These are phyloP conservation scores for Gyromitra esculenta DNA, from an alignment of 2,329 filamentous ascomycete species.

Conservation along the genomic window DNA sequence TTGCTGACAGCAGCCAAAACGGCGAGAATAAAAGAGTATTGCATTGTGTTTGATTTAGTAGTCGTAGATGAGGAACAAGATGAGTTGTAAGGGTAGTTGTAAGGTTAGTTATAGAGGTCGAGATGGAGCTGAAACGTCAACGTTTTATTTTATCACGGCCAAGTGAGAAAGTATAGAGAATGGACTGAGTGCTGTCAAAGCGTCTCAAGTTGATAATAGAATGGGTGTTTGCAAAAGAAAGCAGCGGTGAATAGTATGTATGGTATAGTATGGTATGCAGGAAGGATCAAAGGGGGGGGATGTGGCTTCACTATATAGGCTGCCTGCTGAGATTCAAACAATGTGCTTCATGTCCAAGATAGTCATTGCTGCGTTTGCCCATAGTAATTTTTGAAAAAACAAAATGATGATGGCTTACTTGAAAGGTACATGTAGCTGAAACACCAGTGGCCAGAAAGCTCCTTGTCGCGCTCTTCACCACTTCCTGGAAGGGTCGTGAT, in stretches of 20 bases:
- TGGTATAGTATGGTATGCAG: slow-evolving; percentile 3
- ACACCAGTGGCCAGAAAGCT: slow-evolving; percentile 11
- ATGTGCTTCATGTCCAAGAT: background rate
- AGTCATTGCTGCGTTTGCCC: too few species aligned
- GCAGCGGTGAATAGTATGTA: background rate
- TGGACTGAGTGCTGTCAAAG: slow-evolving; percentile 22
- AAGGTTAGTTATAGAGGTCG: background rate
- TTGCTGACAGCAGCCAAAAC: slow-evolving; percentile 17
- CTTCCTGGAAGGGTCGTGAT: background rate
- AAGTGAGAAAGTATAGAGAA: background rate
- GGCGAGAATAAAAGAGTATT: slow-evolving; percentile 42
- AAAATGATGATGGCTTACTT: background rate
- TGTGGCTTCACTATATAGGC: slow-evolving; percentile 24
- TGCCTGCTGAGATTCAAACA: background rate
- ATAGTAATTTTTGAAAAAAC: background rate
- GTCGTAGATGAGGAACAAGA: background rate
- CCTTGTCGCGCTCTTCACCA: background rate
- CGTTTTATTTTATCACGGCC: slow-evolving; percentile 1
- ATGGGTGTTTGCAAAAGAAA: background rate
- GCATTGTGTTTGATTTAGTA: slow-evolving; percentile 14
- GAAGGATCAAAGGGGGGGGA: background rate
- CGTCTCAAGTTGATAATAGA: slow-evolving; percentile 4
- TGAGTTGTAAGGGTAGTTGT: background rate
- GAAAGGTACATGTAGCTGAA: background rate
- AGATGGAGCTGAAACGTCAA: slow-evolving; percentile 13